Percentiles rank a stretch among this genome's conserved stretches.
phyloP scores from a whole-genome alignment of 1,284 basidiomycete species.

The Rhodotorula sp. region DNA sequence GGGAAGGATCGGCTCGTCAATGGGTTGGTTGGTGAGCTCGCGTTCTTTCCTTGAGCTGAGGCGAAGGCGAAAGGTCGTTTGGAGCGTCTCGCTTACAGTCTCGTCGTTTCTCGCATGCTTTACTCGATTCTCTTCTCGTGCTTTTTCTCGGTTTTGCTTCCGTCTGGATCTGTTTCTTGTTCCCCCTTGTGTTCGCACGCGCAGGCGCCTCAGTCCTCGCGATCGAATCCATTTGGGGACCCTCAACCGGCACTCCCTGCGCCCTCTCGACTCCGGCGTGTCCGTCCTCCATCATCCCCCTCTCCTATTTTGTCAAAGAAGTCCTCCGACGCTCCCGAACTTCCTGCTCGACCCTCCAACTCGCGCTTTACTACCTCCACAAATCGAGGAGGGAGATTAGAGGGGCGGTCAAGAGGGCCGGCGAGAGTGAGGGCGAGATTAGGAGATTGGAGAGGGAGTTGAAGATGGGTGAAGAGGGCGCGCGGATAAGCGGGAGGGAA shows the following conservation, averaged over 20 bases:
- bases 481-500: background rate
- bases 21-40: conserved; percentile 41
- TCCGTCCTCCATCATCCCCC: conserved; percentile 36
- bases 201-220: conserved; percentile 39
- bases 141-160: too few species aligned
- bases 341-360: conserved; percentile 44
- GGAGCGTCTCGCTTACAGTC: background rate
- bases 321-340: conserved; percentile 45
- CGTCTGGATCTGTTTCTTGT: background rate
- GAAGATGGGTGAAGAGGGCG: background rate
- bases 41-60: background rate
- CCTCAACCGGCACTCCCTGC: background rate
- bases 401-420: conserved; percentile 34
- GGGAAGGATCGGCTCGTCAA: conserved; percentile 40
- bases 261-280: background rate
- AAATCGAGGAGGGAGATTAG: conserved; percentile 42
- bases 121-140: background rate
- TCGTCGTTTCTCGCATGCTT: background rate
- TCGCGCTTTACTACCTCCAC: conserved; percentile 47
- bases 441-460: conserved; percentile 14
- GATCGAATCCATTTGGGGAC: conserved; percentile 43
- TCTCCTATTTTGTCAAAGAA: conserved; percentile 44
- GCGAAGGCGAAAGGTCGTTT: too few species aligned
- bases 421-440: conserved; percentile 13
- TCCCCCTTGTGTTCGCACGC: background rate